Base-by-base conservation (phyloP, 1,284 basidiomycete species). In the Kalmanozyma brasiliensis region DNA sequence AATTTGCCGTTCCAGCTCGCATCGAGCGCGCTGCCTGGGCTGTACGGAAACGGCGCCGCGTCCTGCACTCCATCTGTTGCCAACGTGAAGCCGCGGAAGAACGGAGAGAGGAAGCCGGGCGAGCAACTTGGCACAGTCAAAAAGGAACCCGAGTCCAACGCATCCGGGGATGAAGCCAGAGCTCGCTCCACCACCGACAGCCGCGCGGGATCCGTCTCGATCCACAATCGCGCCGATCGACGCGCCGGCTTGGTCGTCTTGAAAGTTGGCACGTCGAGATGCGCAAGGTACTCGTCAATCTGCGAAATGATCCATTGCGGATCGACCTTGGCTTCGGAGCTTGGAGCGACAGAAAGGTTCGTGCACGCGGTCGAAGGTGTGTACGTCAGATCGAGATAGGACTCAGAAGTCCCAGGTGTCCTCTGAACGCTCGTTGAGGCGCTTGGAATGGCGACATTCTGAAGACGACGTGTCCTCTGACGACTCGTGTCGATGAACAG, bases 401-500 rank as follows among this genome's bases (percentile, higher is more conserved):
- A n/a, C n/a, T n/a, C 32, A 11, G 53, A 48, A 0, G 55, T 53
- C 26, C 20, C 26, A 0, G 53, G 40, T 6, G 45, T 38, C 0
- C 4, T 17, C 8, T 29, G 16, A 1, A 11, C 14, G 8, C 35
- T 17, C 19, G 19, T 6, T n/a, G 40, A n/a, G 14, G 14, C 16
- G 36, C 5, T 9, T 10, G 4, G 34, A 17, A 34, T 24, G 19
- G 11, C 33, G 35, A 9, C 14, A 2, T 5, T n/a, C 20, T 13
- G n/a, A 8, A 17, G 9, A 8, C 4, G n/a, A 23, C 11, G 35
- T 8, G 34, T 16, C 11, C 33, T 14, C 11, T 42, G 55, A 11
- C 62, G 55, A 65, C 51, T 58, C 51, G 62, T 59, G 34, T 65
- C 62, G 62, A 65, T 65, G 30, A 49, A n/a, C n/a, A n/a, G n/a